A percentile compares a stretch with the other conserved stretches of the same genome.
phyloP scores from a whole-genome alignment of 192 early-diverging fungal genomes.

The Backusella tuberculispora region DNA sequence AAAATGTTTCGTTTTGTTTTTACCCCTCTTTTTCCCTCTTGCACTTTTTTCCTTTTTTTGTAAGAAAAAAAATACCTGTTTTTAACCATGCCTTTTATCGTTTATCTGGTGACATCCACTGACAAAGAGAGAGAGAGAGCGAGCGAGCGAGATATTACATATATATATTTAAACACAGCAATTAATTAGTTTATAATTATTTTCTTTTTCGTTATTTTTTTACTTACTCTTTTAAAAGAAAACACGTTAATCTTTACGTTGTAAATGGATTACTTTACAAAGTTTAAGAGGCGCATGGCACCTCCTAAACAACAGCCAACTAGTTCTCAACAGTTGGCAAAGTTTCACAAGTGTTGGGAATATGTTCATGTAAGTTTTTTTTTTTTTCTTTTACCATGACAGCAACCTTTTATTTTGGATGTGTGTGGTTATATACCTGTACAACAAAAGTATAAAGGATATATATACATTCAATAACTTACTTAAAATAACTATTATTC shows the following conservation, averaged over 20 bases:
- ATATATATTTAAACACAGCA: not conserved
- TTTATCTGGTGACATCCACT: not conserved
- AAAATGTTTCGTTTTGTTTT: too few species aligned
- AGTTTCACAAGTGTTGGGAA: constrained; percentile 77
- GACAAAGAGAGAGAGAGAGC: not conserved
- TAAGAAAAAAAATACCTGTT: too few species aligned
- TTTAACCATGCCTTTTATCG: not conserved
- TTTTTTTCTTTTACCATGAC: too few species aligned
- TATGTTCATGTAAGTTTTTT: constrained; percentile 53
- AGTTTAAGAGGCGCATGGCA: constrained; percentile 66
- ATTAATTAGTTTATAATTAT: not conserved
- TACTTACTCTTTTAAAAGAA: not conserved
- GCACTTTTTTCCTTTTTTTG: too few species aligned
- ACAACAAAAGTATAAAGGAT: not conserved
- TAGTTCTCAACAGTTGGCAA: constrained; percentile 63
- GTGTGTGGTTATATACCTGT: not conserved
- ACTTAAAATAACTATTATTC: not conserved
- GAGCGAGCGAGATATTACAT: not conserved
- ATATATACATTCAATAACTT: not conserved
- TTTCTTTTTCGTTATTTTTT: not conserved
- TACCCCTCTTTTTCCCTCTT: too few species aligned
- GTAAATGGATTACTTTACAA: constrained; percentile 68
- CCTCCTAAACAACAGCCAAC: constrained; percentile 63
- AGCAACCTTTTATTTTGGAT: too few species aligned
- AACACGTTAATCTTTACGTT: not conserved